Percentiles rank a stretch among this genome's conserved stretches.
Conservation (phyloP, 2,329 filamentous ascomycete genomes). For the Aspergillus quadrilineatus region DNA sequence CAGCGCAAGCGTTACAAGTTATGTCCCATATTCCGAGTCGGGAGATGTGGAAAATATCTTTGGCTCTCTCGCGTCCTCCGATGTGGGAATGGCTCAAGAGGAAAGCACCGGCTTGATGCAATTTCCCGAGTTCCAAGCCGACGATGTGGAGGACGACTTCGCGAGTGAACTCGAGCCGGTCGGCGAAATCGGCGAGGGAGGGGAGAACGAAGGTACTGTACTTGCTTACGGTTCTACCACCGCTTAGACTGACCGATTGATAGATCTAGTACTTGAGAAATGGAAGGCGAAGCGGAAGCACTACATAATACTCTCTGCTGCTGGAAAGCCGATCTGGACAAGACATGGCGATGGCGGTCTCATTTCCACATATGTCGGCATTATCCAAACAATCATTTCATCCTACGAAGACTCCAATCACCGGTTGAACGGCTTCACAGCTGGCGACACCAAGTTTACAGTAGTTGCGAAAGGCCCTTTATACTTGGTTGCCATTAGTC, state of each 20-base stretch:
- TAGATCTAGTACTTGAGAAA: constrained; percentile 57
- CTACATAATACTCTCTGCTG: constrained; percentile 92
- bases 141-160: constrained; percentile 66
- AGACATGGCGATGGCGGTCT: constrained; percentile 86
- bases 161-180: constrained; percentile 73
- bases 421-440: constrained; percentile 76
- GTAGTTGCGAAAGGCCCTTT: constrained; percentile 81
- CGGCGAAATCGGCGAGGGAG: constrained; percentile 56
- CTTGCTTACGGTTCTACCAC: background rate
- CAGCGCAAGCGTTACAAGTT: constrained; percentile 52
- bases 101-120: constrained; percentile 35
- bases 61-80: constrained; percentile 62
- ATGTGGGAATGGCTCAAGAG: constrained; percentile 39
- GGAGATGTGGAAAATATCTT: constrained; percentile 81
- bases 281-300: constrained; percentile 97
- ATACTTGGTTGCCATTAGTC: constrained; percentile 90
- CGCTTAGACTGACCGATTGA: constrained; percentile 5
- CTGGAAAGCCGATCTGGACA: constrained; percentile 96
- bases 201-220: constrained; percentile 56
- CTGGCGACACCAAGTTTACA: constrained; percentile 82
- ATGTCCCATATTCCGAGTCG: constrained; percentile 54
- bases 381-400: constrained; percentile 96
- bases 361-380: constrained; percentile 90
- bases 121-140: constrained; percentile 37
- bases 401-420: constrained; percentile 85